phyloP scores from a whole-genome alignment of 1,139 yeast genomes.

The Debaryomyces coudertii region DNA sequence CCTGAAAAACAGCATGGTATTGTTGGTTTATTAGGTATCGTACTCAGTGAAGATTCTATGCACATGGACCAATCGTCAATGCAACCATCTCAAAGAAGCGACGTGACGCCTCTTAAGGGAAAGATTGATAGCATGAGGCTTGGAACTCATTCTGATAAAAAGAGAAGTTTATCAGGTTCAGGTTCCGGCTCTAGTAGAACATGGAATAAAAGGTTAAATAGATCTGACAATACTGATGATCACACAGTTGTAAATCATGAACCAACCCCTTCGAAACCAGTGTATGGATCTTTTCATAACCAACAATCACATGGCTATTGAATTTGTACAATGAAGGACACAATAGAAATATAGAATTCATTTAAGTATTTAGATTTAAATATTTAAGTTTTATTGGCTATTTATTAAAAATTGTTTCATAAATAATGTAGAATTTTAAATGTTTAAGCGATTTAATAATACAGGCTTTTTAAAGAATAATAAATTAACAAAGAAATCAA shows the following conservation, averaged over 20 bases:
- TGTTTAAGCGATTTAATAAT: constrained; percentile 6
- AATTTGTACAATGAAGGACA: background rate
- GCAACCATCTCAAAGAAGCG: constrained; percentile 1
- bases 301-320: background rate
- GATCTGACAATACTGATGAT: background rate
- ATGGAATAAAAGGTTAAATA: constrained; percentile 11
- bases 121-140: constrained; percentile 18
- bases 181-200: constrained; percentile 10
- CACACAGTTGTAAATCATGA: background rate
- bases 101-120: constrained; percentile 21
- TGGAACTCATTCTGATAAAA: constrained; percentile 14
- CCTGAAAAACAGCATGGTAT: constrained; percentile 23
- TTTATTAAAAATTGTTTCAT: constrained; percentile 1
- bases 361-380: constrained; percentile 1
- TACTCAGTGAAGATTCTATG: constrained; percentile 19
- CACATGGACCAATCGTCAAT: constrained; percentile 7
- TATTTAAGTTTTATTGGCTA: constrained; percentile 3
- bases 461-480: background rate
- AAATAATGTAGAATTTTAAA: constrained; percentile 1
- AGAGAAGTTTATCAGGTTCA: constrained; percentile 14
- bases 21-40: constrained; percentile 25
- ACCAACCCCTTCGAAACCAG: constrained; percentile 3
- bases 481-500: background rate
- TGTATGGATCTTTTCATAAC: background rate
- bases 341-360: background rate